Evolutionary conservation across 352 stramenopile species (phyloP), one percentile per base, ranked within the genome.

Genomic region (Phytopythium litorale): DNA sequence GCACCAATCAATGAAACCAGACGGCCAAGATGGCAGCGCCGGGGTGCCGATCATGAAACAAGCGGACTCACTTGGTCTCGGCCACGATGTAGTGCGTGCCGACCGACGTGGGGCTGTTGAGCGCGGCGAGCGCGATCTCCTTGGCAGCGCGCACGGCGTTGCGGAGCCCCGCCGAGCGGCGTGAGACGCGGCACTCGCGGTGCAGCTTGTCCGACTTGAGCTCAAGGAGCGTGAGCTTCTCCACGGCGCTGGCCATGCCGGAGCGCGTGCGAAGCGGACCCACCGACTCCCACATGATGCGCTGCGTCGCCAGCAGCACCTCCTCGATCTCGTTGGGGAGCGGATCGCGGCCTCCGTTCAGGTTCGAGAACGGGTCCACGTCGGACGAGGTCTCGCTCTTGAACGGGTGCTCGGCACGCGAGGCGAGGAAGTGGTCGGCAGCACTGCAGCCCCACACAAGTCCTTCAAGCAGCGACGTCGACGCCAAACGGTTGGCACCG

Each of bases 211-310:
- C 75, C 4, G 87, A 85, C 66, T 96, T 84, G 9, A 82, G 65
- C 53, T 89, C 76, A 21, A 98, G 79, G 13, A 88, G 73, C 32
- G 67, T 67, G 32, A 98, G 82, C 52, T 90, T 82, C 50, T 96
- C 82, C 11, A 97, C 68, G 1, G 89, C 95, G 25, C 68, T 76
- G 15, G 79, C 64, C 62, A 98, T 87, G 21, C 90, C 91, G 3
- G 70, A 68, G 18, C 71, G 58, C 25, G 84, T 97, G 23, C 95
- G 91, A 45, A 97, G 81, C 3, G 97, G 85, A 9, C 95, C 95
- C 1, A 98, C 92, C 37, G 95, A 78, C 60, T 98, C 90, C 95
- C 95, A 98, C 91, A 98, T 98, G 63, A 95, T 90, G 51, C 71
- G 80, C 70, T 89, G 77, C 52, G 69, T 90, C 23, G 72, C 75